phyloP scores from a whole-genome alignment of 495 filamentous ascomycete species.

The Pyrenula massariospora region DNA sequence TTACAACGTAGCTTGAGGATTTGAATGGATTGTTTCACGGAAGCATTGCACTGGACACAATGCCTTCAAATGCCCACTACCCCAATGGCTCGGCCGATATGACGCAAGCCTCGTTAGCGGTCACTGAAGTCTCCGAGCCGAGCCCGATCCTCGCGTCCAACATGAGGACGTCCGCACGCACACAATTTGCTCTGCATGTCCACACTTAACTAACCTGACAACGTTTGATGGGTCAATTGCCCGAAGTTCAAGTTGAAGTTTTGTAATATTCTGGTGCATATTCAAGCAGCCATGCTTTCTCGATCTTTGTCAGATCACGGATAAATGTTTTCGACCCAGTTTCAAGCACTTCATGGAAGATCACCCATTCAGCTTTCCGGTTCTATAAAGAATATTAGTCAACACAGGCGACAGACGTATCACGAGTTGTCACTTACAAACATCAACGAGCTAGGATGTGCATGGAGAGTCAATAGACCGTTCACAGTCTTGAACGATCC shows the following conservation, averaged over 20 bases:
- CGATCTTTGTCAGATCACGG: slow-evolving; percentile 80
- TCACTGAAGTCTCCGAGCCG: background rate
- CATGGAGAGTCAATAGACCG: slow-evolving; percentile 62
- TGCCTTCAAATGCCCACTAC: too few species aligned
- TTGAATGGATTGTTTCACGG: too few species aligned
- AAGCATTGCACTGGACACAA: too few species aligned
- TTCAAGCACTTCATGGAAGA: slow-evolving; percentile 93
- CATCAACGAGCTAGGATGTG: slow-evolving; percentile 88
- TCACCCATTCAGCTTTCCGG: slow-evolving; percentile 93
- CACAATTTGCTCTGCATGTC: too few species aligned
- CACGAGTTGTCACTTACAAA: slow-evolving; percentile 45
- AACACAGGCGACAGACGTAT: background rate
- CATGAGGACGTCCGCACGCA: too few species aligned
- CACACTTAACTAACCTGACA: too few species aligned
- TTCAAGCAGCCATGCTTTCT: slow-evolving; percentile 82
- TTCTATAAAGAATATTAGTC: slow-evolving; percentile 41
- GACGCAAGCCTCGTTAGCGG: background rate
- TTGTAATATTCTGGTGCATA: slow-evolving; percentile 81
- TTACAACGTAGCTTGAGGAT: too few species aligned
- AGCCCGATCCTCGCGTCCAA: too few species aligned
- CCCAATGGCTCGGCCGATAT: too few species aligned
- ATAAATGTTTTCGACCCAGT: slow-evolving; percentile 85
- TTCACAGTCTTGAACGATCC: slow-evolving; percentile 77
- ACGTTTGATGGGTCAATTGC: too few species aligned
- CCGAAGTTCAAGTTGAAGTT: too few species aligned